Evolutionary conservation across 345 rosid species (phyloP).

Genomic region (Pistacia vera): DNA sequence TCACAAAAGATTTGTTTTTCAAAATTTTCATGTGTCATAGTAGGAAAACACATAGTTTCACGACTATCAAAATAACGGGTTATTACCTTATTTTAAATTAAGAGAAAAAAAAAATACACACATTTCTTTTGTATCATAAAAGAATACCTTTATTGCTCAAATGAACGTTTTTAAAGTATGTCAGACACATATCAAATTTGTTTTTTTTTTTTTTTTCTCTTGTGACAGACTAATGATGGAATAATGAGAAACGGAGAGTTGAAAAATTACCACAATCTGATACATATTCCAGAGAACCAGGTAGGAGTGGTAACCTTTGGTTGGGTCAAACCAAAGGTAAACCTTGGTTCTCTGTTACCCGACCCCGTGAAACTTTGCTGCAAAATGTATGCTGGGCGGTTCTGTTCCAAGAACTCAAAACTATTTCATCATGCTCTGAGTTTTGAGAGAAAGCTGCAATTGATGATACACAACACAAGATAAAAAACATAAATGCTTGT

Average conservation of each 20-base stretch:
- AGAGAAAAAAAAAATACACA: no score
- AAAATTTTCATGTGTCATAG: no score
- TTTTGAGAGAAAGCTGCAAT: constrained; percentile 81
- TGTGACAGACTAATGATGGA: background rate
- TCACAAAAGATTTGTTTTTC: no score
- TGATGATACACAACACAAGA: background rate
- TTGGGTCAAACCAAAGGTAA: constrained; percentile 88
- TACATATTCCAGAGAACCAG: constrained; percentile 78
- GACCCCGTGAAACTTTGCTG: constrained; percentile 93
- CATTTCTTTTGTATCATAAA: no score
- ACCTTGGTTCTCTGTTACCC: constrained; percentile 83
- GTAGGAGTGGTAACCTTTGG: constrained; percentile 56
- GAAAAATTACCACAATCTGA: constrained; percentile 61
- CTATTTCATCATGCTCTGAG: constrained; percentile 88
- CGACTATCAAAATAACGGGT: no score
- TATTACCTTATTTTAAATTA: no score
- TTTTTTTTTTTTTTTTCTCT: background rate
- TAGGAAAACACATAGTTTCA: no score
- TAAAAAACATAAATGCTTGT: background rate
- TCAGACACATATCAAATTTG: background rate
- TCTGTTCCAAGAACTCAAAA: constrained; percentile 73
- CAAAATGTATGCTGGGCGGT: constrained; percentile 63
- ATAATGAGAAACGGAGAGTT: no score
- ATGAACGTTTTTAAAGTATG: no score
- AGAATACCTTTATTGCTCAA: no score